A percentile compares a stretch with the other conserved stretches of the same genome.
Evolutionary conservation across 768 basidiomycete genomes (phyloP).

Genomic region (Pleurotus platypus): DNA sequence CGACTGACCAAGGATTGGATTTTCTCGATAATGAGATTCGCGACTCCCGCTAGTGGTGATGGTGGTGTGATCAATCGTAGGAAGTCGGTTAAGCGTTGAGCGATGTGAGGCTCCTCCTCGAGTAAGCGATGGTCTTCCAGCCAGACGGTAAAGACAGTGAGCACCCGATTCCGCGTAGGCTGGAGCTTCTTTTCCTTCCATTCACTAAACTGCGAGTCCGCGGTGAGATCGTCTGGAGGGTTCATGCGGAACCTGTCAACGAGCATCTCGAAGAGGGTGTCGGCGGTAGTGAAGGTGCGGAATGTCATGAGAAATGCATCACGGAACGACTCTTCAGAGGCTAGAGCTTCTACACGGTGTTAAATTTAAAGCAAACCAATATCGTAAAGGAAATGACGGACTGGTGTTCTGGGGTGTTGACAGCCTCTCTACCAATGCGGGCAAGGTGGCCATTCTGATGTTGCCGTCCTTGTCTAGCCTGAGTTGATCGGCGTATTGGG

Average conservation of each 20-base stretch:
- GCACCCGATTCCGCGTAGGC: constrained; percentile 60
- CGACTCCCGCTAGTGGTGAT: constrained; percentile 37
- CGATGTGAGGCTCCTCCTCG: constrained; percentile 63
- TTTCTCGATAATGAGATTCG: constrained; percentile 45
- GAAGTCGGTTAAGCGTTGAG: constrained; percentile 53
- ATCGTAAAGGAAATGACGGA: no score
- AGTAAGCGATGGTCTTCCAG: constrained; percentile 57
- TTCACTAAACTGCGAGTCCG: constrained; percentile 45
- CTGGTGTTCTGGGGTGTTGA: constrained; percentile 28
- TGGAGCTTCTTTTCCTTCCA: constrained; percentile 65
- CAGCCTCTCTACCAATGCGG: constrained; percentile 69
- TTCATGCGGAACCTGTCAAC: constrained; percentile 58
- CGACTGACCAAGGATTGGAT: constrained; percentile 53
- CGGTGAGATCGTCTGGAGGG: constrained; percentile 44
- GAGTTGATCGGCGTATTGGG: constrained; percentile 59
- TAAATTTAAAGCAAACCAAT: not conserved
- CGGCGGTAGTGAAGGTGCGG: constrained; percentile 71
- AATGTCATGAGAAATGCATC: constrained; percentile 82
- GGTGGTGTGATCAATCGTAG: constrained; percentile 37
- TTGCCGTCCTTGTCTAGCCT: constrained; percentile 61
- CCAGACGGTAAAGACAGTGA: constrained; percentile 58
- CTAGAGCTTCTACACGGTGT: constrained; percentile 18
- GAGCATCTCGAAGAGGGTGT: constrained; percentile 65
- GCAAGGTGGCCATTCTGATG: constrained; percentile 65
- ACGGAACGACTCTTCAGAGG: constrained; percentile 35